Percentiles rank a stretch among this genome's conserved stretches.
Evolutionary conservation across 1,284 basidiomycete species (phyloP).

Genomic region (Sporisorium reilianum): DNA sequence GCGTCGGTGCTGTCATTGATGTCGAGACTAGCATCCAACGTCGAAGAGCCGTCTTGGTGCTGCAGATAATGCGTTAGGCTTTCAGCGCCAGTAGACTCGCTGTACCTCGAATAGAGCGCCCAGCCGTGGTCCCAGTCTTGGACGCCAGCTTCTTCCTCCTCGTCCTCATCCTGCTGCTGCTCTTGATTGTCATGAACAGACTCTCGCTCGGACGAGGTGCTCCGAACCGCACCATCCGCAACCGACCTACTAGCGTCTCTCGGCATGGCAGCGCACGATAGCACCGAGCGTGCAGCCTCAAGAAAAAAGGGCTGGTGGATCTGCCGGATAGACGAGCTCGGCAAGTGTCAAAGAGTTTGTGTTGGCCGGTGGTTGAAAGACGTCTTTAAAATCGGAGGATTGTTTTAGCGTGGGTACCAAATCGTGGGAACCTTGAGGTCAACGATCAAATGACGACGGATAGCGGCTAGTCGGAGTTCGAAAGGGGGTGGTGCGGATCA

Average conservation of each 20-base stretch:
- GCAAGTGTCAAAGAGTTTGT: not conserved
- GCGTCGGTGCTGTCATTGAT: not conserved
- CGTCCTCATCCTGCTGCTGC: no score
- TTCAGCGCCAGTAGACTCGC: not conserved
- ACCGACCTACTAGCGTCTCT: not conserved
- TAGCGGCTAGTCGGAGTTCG: not conserved
- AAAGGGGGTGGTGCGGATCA: not conserved
- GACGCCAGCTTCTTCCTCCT: not conserved
- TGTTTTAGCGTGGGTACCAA: no score
- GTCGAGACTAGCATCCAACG: not conserved
- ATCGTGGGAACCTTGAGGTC: not conserved
- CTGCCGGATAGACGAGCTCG: not conserved
- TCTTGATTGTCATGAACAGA: not conserved
- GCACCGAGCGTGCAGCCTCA: no score
- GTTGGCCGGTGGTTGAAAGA: not conserved
- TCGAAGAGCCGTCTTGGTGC: not conserved
- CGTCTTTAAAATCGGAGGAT: not conserved
- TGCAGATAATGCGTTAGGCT: not conserved
- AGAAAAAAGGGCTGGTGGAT: no score
- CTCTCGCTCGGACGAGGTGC: not conserved
- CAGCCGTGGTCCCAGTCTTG: not conserved
- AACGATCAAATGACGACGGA: not conserved
- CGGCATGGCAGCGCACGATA: not conserved
- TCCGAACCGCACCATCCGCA: not conserved
- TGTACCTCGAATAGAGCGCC: not conserved